Evolutionary conservation across 495 filamentous ascomycete genomes (phyloP).

Genomic region (Venustampulla echinocandica): DNA sequence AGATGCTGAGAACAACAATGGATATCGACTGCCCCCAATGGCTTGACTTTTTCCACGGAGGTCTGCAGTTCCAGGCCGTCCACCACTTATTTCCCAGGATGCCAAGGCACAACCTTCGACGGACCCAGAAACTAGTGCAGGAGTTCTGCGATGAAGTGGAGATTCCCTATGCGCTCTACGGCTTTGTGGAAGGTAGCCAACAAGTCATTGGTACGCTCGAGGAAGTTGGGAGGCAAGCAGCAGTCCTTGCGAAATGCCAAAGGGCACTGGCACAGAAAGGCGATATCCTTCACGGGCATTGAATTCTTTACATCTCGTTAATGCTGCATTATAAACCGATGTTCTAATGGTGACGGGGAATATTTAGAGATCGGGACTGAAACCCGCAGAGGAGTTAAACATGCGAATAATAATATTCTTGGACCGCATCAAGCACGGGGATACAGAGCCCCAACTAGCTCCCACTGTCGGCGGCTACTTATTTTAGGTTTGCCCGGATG

Average conservation of each 20-base stretch:
- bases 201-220: constrained; percentile 75
- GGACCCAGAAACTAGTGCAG: constrained; percentile 71
- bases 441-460: neutral
- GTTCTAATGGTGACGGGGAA: neutral
- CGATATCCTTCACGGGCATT: constrained; percentile 30
- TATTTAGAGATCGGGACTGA: neutral
- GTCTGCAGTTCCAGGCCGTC: constrained; percentile 92
- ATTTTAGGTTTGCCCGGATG: too few species aligned
- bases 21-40: constrained; percentile 92
- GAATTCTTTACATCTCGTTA: neutral
- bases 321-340: neutral
- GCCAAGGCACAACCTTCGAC: constrained; percentile 84
- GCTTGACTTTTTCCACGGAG: constrained; percentile 95
- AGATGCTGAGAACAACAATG: constrained; percentile 97
- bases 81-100: constrained; percentile 95
- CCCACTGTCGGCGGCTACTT: too few species aligned
- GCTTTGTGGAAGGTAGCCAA: constrained; percentile 87
- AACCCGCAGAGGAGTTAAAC: neutral
- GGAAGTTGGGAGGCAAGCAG: constrained; percentile 81
- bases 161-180: constrained; percentile 89
- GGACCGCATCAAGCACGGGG: neutral
- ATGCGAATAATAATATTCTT: neutral
- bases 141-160: constrained; percentile 87
- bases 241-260: constrained; percentile 82
- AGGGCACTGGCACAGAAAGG: constrained; percentile 39